phyloP scores from a whole-genome alignment of 2,329 filamentous ascomycete species.

The Exophiala alcalophila region DNA sequence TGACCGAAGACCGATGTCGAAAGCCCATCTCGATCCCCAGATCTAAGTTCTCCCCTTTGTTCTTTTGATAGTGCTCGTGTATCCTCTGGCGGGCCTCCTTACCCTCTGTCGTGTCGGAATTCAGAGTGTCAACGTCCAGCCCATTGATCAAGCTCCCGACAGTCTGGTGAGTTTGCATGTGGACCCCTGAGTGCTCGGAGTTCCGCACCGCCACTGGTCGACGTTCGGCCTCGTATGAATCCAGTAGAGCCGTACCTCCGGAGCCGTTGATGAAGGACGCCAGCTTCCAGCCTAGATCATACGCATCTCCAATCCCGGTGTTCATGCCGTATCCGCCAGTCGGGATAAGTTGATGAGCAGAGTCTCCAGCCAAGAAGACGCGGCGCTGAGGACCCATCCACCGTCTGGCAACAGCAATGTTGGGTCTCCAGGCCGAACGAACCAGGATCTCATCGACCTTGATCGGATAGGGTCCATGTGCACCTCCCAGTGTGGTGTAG shows the following conservation, averaged over 20 bases:
- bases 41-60: slow-evolving; percentile 19
- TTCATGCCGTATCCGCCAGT: slow-evolving; percentile 52
- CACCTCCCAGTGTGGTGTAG: slow-evolving; percentile 30
- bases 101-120: background rate
- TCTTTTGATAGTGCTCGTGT: slow-evolving; percentile 1
- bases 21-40: slow-evolving; percentile 29
- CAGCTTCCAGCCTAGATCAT: slow-evolving; percentile 57
- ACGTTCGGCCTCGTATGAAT: slow-evolving; percentile 34
- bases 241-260: slow-evolving; percentile 31
- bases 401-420: slow-evolving; percentile 31
- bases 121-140: background rate
- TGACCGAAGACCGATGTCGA: slow-evolving; percentile 17
- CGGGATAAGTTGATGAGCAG: no score
- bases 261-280: slow-evolving; percentile 43
- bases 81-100: background rate
- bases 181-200: slow-evolving; percentile 29
- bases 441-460: slow-evolving; percentile 38
- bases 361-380: slow-evolving; percentile 52
- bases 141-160: background rate
- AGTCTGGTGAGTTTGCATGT: slow-evolving; percentile 29
- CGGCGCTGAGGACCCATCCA: slow-evolving; percentile 19
- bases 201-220: slow-evolving; percentile 30
- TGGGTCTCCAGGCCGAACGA: slow-evolving; percentile 31
- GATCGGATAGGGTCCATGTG: slow-evolving; percentile 24
- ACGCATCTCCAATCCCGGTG: slow-evolving; percentile 47